Evolutionary conservation across 768 basidiomycete genomes (phyloP), one percentile per base, ranked within the genome.

Genomic region (Fomitopsis serialis): DNA sequence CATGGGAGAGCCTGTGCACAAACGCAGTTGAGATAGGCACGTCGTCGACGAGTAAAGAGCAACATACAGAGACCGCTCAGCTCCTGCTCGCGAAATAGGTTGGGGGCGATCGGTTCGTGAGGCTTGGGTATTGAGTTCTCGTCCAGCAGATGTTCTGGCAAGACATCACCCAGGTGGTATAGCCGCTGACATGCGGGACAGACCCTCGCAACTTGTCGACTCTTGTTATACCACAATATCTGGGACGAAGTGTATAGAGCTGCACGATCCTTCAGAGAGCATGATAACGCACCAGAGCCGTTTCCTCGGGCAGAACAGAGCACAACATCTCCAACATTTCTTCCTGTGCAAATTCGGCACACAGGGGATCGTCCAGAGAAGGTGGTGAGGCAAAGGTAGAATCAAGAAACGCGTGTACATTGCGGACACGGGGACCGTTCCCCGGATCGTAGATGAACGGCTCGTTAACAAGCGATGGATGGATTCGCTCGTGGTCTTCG

Each of bases 181-280:
- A 90, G 67, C 15, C 89, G 71, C 64, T 82, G 80, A 62, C 90
- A 92, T 0, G 87, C 79, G 2, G 90, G 89, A 61, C 90, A 92
- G 48, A 92, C 77, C 24, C 90, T 81, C 50, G 82, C 78, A 10
- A 74, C 77, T 5, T 76, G 67, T 2, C 90, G 79, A 63, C 86
- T 89, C 69, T 89, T 89, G 73, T 92, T 92, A 62, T 92, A 91
- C 89, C 89, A 92, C 12, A 91, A 60, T 10, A 87, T 82, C 88
- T 89, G 56, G 21, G 42, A 35, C 42, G 35, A 6, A 27, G 23
- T 42, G 15, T 40, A 24, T 29, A 8, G 11, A 11, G 21, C 5
- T 21, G 42, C 44, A 6, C 27, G 8, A 23, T 19, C 4, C 11
- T 2, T 29, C n/a, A 22, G 45, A 15, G 37, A 12, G 45, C 22